phyloP scores from a whole-genome alignment of 768 basidiomycete species.

The Leucocoprinus leucothites region DNA sequence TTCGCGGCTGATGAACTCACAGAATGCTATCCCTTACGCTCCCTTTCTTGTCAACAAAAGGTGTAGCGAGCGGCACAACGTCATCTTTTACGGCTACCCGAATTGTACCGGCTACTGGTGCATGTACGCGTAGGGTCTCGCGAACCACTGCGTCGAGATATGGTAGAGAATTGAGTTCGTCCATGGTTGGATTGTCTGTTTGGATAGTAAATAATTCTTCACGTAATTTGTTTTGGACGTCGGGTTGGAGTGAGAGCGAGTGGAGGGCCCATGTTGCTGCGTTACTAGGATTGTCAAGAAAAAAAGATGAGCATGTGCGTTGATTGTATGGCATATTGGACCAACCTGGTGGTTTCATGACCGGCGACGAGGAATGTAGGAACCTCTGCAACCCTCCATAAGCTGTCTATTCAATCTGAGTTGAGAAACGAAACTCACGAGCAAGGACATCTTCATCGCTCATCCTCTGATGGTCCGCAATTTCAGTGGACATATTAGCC shows the following conservation, averaged over 20 bases:
- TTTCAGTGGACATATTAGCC: slow-evolving; percentile 63
- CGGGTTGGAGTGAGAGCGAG: slow-evolving; percentile 44
- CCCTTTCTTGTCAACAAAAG: slow-evolving; percentile 43
- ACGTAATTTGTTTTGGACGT: slow-evolving; percentile 53
- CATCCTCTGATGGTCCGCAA: slow-evolving; percentile 51
- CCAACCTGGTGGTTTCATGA: slow-evolving; percentile 53
- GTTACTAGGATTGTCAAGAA: slow-evolving; percentile 32
- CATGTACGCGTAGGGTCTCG: slow-evolving; percentile 55
- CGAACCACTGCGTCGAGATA: slow-evolving; percentile 68
- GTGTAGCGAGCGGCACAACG: slow-evolving; percentile 44
- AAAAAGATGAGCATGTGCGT: neutral
- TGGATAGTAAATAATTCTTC: slow-evolving; percentile 50
- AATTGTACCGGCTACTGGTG: slow-evolving; percentile 43
- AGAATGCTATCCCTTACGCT: slow-evolving; percentile 33
- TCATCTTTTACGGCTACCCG: slow-evolving; percentile 51
- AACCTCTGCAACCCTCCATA: slow-evolving; percentile 38
- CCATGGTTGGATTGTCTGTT: slow-evolving; percentile 64
- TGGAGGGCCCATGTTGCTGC: slow-evolving; percentile 59
- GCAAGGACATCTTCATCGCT: slow-evolving; percentile 61
- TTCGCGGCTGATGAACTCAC: slow-evolving; percentile 19
- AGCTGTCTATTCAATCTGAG: neutral
- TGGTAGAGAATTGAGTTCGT: slow-evolving; percentile 59
- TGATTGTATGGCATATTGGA: neutral
- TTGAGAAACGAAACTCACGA: slow-evolving; percentile 31
- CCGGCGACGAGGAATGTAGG: slow-evolving; percentile 61